These are phyloP conservation scores for Coniella vitis DNA, from an alignment of 2,329 filamentous ascomycete genomes.

Conservation along the genomic window DNA sequence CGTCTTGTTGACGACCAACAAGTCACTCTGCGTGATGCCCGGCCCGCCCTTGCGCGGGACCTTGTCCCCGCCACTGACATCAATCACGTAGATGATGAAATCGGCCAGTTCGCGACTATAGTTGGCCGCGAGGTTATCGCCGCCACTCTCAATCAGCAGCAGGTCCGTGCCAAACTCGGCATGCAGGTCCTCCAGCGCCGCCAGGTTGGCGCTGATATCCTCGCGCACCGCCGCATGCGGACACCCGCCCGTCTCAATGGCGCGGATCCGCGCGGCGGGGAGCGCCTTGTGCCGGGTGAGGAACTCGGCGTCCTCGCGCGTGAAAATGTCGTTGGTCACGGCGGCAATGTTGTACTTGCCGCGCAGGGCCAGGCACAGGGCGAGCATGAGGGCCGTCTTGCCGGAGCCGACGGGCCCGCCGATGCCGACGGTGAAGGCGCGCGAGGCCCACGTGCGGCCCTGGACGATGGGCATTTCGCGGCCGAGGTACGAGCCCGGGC, in stretches of 20 bases:
- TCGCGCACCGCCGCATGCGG: constrained; percentile 96
- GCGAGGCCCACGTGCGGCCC: constrained; percentile 77
- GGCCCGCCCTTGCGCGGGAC: constrained; percentile 92
- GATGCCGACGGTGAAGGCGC: constrained; percentile 95
- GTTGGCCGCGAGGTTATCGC: constrained; percentile 95
- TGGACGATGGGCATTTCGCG: constrained; percentile 93
- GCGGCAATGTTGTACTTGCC: constrained; percentile 80
- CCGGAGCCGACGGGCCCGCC: constrained; percentile 97
- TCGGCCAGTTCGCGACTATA: constrained; percentile 93
- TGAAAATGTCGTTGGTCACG: constrained; percentile 99
- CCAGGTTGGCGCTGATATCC: constrained; percentile 90
- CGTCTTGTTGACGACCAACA: constrained; percentile 95
- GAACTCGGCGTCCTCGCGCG: constrained; percentile 95
- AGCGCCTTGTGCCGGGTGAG: constrained; percentile 81
- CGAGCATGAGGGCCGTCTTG: constrained; percentile 95
- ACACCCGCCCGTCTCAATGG: constrained; percentile 96
- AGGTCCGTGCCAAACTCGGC: constrained; percentile 72
- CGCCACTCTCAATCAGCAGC: constrained; percentile 89
- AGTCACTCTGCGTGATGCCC: constrained; percentile 91
- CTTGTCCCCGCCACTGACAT: constrained; percentile 94
- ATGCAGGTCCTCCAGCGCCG: constrained; percentile 85
- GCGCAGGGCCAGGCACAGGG: constrained; percentile 79
- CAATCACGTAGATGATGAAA: constrained; percentile 98
- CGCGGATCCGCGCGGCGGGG: constrained; percentile 74
- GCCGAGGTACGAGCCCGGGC: constrained; percentile 81